A percentile compares a stretch with the other conserved stretches of the same genome.
phyloP scores from a whole-genome alignment of 768 basidiomycete species.

The Coprinopsis cinerea region DNA sequence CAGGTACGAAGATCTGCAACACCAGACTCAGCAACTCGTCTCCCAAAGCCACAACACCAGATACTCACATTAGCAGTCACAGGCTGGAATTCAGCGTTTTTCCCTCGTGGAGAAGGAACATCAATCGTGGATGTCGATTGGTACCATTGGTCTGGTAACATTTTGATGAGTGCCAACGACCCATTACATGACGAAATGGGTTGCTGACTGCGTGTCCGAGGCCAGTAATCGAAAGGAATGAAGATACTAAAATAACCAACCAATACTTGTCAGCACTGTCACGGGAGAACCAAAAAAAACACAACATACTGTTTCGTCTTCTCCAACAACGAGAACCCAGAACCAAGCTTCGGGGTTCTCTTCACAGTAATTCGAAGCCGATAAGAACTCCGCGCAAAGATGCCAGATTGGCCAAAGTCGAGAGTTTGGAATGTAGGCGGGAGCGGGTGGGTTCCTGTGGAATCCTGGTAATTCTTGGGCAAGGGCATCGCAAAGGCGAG shows the following conservation, averaged over 20 bases:
- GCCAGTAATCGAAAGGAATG: conserved; percentile 46
- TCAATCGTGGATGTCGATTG: conserved; percentile 38
- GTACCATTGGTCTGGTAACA: conserved; percentile 61
- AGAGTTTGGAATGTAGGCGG: conserved; percentile 9
- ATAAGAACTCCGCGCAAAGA: conserved; percentile 7
- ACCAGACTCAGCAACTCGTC: not conserved
- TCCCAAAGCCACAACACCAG: conserved; percentile 2
- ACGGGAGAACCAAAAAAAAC: not conserved
- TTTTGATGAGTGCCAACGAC: conserved; percentile 54
- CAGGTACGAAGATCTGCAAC: conserved; percentile 54
- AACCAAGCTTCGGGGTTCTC: conserved; percentile 32
- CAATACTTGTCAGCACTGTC: conserved; percentile 1
- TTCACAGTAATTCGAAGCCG: conserved; percentile 27
- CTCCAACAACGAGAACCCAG: conserved; percentile 28
- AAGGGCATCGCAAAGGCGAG: conserved; percentile 7
- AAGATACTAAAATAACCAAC: conserved; percentile 30
- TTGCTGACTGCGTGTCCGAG: conserved; percentile 46
- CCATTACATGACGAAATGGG: conserved; percentile 42
- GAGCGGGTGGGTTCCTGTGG: conserved; percentile 1
- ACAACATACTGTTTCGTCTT: conserved; percentile 37
- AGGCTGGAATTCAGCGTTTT: conserved; percentile 26
- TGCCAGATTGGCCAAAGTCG: not conserved
- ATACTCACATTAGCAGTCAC: conserved; percentile 47
- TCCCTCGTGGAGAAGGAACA: conserved; percentile 21
- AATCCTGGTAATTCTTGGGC: conserved; percentile 2